These are phyloP conservation scores for Dothistroma septosporum DNA, from an alignment of 2,329 filamentous ascomycete species.

Conservation along the genomic window DNA sequence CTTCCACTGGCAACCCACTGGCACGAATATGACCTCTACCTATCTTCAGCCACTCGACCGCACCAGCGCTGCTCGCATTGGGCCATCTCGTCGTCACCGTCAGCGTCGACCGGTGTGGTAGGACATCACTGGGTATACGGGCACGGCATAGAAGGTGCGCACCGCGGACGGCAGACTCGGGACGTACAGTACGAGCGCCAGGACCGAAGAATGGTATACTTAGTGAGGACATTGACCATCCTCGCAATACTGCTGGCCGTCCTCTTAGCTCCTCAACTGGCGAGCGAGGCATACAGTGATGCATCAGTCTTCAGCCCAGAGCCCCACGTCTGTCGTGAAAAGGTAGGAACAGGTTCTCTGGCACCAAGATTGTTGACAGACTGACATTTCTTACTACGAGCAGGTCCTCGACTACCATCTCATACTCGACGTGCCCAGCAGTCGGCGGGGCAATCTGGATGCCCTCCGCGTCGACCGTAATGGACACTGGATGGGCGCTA, in stretches of 20 bases:
- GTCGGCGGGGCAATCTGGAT: constrained; percentile 10
- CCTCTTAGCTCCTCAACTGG: constrained; percentile 12
- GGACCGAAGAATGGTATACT: constrained; percentile 2
- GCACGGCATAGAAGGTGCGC: too few relatives aligned
- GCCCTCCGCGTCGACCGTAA: constrained; percentile 7
- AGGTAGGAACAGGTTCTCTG: background rate
- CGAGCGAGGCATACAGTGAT: constrained; percentile 3
- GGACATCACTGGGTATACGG: too few relatives aligned
- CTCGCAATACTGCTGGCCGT: constrained; percentile 3
- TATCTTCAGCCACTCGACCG: too few relatives aligned
- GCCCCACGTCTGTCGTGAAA: constrained; percentile 5
- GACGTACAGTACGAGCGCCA: background rate
- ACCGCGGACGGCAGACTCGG: background rate
- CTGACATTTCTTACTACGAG: background rate
- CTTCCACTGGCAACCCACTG: too few relatives aligned
- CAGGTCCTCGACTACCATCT: constrained; percentile 9
- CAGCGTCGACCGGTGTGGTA: too few relatives aligned
- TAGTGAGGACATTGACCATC: constrained; percentile 6
- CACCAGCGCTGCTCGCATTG: too few relatives aligned
- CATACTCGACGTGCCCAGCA: constrained; percentile 5
- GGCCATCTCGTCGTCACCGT: too few relatives aligned
- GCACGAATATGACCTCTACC: too few relatives aligned
- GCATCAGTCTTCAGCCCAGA: constrained; percentile 5
- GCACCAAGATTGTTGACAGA: too few relatives aligned
- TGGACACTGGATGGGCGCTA: constrained; percentile 11